phyloP scores from a whole-genome alignment of 495 filamentous ascomycete species.

The Tetracladium setigerum region DNA sequence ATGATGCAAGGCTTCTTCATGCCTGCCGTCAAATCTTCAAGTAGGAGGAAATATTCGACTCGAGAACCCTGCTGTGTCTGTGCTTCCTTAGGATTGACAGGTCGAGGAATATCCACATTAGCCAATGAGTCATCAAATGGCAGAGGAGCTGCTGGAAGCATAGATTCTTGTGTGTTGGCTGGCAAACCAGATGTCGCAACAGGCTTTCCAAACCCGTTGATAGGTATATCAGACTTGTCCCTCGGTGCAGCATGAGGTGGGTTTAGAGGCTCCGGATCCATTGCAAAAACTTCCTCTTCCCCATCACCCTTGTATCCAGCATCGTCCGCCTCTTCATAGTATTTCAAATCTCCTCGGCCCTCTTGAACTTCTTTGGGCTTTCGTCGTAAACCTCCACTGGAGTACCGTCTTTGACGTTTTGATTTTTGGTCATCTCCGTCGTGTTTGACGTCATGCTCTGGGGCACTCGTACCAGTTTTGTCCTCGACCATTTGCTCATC shows the following conservation, averaged over 20 bases:
- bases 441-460: conserved; percentile 40
- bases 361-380: conserved; percentile 55
- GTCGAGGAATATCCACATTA: conserved; percentile 35
- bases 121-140: conserved; percentile 12
- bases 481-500: conserved; percentile 30
- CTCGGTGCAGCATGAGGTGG: not conserved
- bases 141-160: conserved; percentile 4
- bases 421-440: conserved; percentile 25
- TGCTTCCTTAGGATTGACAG: conserved; percentile 73
- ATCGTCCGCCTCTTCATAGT: conserved; percentile 68
- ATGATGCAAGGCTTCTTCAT: conserved; percentile 96
- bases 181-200: not conserved
- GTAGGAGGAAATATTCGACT: conserved; percentile 84
- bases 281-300: conserved; percentile 67
- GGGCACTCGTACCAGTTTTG: conserved; percentile 46
- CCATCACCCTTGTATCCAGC: conserved; percentile 74
- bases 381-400: conserved; percentile 67
- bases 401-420: conserved; percentile 59
- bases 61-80: conserved; percentile 55
- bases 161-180: not conserved
- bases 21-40: conserved; percentile 95
- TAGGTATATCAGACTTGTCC: not conserved
- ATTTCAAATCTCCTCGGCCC: conserved; percentile 65
- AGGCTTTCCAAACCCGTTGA: not conserved
- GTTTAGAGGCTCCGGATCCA: conserved; percentile 48